Base-by-base conservation (phyloP, 2,329 filamentous ascomycete genomes). In the Pseudophaeomoniella oleicola region DNA sequence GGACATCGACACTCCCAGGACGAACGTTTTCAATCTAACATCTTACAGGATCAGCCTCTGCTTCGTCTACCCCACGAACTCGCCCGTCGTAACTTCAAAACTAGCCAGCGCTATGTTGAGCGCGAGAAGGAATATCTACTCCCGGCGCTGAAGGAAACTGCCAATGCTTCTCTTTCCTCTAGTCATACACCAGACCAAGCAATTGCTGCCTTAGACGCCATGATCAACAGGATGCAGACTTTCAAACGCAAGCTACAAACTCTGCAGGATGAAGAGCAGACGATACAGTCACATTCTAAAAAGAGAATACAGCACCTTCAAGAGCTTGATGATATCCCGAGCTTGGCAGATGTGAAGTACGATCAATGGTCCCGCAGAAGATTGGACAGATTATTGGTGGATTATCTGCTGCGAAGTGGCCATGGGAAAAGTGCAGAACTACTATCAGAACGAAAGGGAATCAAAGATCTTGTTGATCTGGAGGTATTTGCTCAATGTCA, bases 41-140 rank as follows among this genome's bases (percentile, higher is more conserved):
- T 38, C 15, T 37, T 30, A 22, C 32, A 88, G 86, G 90, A 98
- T 54, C 88, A 96, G 71, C 81, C 88, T 3, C 81, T 96, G 46
- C 76, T 98, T 46, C 85, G 87, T 19, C 75, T 96, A 15, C 90
- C 90, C 13, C 81, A 88, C 59, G 90, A 96, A 56, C 80, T 94
- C 39, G 78, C 92, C 15, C 81, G 86, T 38, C 88, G 90, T 57
- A 96, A 93, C 62, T 92, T 96, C 62, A 90, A 93, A 50, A 76
- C 79, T 3, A 76, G 79, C 31, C 65, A 60, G 45, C 55, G 60
- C 31, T 50, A 59, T 34, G 56, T 66, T 34, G 64, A 68, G 43
- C 56, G 62, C 37, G 64, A 68, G 39, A 56, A 56, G 42, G 63
- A 66, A 43, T 50, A 62, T 44, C 54, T 67, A 31, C 51, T 66